Evolutionary conservation across 1,284 basidiomycete genomes (phyloP).

Genomic region (Inonotus hispidus): DNA sequence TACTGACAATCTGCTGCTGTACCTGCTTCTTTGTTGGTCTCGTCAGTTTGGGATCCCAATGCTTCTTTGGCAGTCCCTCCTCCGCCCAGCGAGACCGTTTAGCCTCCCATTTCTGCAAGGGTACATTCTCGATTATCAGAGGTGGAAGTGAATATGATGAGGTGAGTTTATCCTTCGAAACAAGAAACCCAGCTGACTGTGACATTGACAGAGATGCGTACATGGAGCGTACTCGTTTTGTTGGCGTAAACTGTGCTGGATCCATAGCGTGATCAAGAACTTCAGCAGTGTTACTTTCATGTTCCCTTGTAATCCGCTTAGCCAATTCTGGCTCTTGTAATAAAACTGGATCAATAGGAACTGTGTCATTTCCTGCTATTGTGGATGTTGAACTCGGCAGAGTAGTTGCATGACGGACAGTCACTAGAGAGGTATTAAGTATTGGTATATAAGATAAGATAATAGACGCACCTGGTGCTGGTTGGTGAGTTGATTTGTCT

Average conservation of each 20-base stretch:
- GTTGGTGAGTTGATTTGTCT: not conserved
- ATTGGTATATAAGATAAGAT: not conserved
- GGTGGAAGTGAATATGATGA: not conserved
- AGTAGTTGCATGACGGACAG: too few species aligned
- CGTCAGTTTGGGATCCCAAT: not conserved
- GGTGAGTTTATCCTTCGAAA: not conserved
- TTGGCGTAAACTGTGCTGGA: not conserved
- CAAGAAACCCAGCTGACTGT: not conserved
- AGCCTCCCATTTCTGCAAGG: not conserved
- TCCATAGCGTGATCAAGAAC: not conserved
- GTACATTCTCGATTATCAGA: too few species aligned
- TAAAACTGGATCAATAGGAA: too few species aligned
- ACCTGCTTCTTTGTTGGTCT: not conserved
- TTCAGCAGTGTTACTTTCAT: not conserved
- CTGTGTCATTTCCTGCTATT: too few species aligned
- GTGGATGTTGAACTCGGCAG: too few species aligned
- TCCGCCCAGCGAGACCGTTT: not conserved
- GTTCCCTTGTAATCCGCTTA: not conserved
- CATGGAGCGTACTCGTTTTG: not conserved
- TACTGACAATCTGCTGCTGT: not conserved
- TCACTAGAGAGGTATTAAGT: not conserved
- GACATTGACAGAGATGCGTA: not conserved
- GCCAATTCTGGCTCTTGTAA: too few species aligned
- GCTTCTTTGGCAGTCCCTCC: not conserved
- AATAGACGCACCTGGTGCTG: not conserved